These are phyloP conservation scores for Daldinia concentrica DNA, from an alignment of 495 filamentous ascomycete species.

Conservation along the genomic window DNA sequence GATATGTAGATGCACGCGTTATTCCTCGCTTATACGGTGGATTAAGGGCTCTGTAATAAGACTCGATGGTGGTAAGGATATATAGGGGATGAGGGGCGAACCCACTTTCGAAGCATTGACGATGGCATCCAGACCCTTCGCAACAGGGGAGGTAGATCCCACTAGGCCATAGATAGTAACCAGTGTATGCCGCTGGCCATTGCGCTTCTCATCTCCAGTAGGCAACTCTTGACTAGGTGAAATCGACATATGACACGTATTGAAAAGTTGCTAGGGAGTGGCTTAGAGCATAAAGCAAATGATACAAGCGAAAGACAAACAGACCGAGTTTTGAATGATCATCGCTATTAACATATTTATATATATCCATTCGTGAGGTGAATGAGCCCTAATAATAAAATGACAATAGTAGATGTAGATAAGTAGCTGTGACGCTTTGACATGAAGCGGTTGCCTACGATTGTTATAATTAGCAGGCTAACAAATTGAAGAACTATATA, in stretches of 20 bases:
- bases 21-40: background rate
- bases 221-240: background rate
- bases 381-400: too few species aligned
- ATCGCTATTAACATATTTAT: too few species aligned
- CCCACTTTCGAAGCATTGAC: conserved; percentile 7
- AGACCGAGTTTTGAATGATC: too few species aligned
- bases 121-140: background rate
- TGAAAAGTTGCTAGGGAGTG: background rate
- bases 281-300: background rate
- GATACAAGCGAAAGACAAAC: background rate
- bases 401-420: background rate
- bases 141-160: conserved; percentile 4
- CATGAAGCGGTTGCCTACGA: background rate
- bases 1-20: background rate
- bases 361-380: too few species aligned
- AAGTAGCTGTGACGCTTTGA: background rate
- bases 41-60: background rate
- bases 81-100: conserved; percentile 7
- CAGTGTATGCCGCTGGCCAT: background rate
- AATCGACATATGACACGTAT: background rate
- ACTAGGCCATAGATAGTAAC: background rate
- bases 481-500: too few species aligned
- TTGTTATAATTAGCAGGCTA: too few species aligned
- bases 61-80: background rate
- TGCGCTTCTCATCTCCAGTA: conserved; percentile 8